These are phyloP conservation scores for Rutstroemia sp. DNA, from an alignment of 2,329 filamentous ascomycete genomes.

Conservation along the genomic window DNA sequence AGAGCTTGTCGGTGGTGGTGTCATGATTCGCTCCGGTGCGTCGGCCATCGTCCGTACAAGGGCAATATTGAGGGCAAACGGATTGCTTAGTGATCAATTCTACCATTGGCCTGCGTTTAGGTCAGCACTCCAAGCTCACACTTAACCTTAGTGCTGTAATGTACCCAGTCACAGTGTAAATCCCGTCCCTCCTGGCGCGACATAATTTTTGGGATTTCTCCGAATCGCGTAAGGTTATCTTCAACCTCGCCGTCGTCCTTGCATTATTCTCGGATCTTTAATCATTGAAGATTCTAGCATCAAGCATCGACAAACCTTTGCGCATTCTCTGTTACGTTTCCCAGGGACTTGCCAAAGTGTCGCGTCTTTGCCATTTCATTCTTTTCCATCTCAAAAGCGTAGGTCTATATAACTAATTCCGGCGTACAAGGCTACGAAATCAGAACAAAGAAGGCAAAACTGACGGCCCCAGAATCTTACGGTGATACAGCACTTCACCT, in stretches of 20 bases:
- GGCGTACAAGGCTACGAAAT: not conserved
- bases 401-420: conserved; percentile 13
- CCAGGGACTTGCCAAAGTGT: conserved; percentile 28
- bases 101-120: too few relatives aligned
- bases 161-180: conserved; percentile 1
- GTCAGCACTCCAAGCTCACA: too few relatives aligned
- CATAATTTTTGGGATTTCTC: not conserved
- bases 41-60: too few relatives aligned
- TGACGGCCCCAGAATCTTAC: conserved; percentile 2
- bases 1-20: not conserved
- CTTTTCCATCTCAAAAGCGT: conserved; percentile 23
- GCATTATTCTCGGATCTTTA: not conserved
- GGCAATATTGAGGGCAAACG: too few relatives aligned
- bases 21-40: too few relatives aligned
- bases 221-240: conserved; percentile 5
- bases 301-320: conserved; percentile 27
- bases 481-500: not conserved
- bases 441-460: conserved; percentile 5
- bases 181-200: conserved; percentile 11
- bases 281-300: conserved; percentile 1
- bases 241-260: conserved; percentile 14
- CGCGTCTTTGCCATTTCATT: conserved; percentile 25
- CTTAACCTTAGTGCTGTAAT: too few relatives aligned
- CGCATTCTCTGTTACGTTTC: conserved; percentile 25
- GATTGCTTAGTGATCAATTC: too few relatives aligned